These are phyloP conservation scores for Cucumis variabilis DNA, from an alignment of 331 rosid genomes.

Conservation along the genomic window DNA sequence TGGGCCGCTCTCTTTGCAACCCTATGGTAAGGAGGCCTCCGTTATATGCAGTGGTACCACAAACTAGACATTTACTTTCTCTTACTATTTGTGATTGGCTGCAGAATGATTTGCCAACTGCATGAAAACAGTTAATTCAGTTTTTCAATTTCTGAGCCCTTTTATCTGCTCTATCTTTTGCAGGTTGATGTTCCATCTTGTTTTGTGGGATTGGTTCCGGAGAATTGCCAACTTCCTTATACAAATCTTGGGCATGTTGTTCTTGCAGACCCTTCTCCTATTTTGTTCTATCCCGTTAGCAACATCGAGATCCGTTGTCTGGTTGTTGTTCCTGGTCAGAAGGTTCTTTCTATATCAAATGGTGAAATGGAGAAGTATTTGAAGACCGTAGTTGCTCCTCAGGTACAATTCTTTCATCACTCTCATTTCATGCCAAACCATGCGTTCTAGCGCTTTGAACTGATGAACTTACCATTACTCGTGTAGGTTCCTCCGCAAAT, in stretches of 20 bases:
- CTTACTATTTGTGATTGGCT: not conserved
- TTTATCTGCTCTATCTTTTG: slow-evolving; percentile 6
- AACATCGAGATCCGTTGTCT: slow-evolving; percentile 90
- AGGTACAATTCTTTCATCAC: slow-evolving; percentile 50
- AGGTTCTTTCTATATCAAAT: slow-evolving; percentile 87
- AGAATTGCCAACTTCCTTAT: slow-evolving; percentile 88
- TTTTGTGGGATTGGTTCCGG: slow-evolving; percentile 86
- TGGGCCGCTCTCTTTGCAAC: slow-evolving; percentile 88
- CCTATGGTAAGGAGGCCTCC: slow-evolving; percentile 63
- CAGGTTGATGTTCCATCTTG: slow-evolving; percentile 97
- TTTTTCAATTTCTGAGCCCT: not conserved
- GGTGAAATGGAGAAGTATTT: slow-evolving; percentile 91
- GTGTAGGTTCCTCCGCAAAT: slow-evolving; percentile 80
- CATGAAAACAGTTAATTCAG: not conserved
- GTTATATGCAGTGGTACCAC: not conserved
- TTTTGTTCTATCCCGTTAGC: slow-evolving; percentile 91
- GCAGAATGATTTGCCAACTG: not conserved
- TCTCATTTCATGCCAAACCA: not conserved
- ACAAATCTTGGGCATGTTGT: slow-evolving; percentile 88
- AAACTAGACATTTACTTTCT: not conserved
- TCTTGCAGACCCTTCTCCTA: slow-evolving; percentile 93
- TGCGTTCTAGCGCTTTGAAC: not conserved
- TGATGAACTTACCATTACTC: not conserved
- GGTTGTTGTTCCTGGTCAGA: slow-evolving; percentile 96
- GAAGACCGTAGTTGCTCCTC: slow-evolving; percentile 85